Evolutionary conservation across 1,284 basidiomycete species (phyloP).

Genomic region (Pseudozyma pruni): DNA sequence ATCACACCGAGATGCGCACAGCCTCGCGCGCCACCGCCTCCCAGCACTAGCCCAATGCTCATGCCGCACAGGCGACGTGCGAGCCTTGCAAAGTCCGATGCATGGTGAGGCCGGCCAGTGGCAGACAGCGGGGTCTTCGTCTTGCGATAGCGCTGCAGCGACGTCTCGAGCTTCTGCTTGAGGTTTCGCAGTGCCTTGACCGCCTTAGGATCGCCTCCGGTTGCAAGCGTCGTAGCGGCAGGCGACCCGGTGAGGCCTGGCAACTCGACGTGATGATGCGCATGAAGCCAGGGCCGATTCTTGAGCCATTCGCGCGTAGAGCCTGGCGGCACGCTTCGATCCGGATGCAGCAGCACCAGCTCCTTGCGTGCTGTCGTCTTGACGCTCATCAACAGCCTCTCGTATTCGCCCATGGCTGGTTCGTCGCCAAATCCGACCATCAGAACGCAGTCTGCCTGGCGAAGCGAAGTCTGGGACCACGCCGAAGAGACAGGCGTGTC

Average conservation of each 20-base stretch:
- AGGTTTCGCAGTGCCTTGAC: slow-evolving; percentile 80
- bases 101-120: slow-evolving; percentile 74
- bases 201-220: slow-evolving; percentile 82
- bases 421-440: slow-evolving; percentile 87
- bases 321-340: slow-evolving; percentile 86
- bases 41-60: slow-evolving; percentile 91
- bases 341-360: slow-evolving; percentile 90
- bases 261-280: slow-evolving; percentile 89
- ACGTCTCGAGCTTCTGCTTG: slow-evolving; percentile 87
- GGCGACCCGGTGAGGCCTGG: slow-evolving; percentile 71
- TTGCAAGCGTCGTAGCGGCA: slow-evolving; percentile 42
- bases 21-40: slow-evolving; percentile 94
- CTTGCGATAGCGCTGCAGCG: slow-evolving; percentile 78
- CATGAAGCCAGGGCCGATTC: slow-evolving; percentile 93
- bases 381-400: slow-evolving; percentile 83
- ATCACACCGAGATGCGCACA: slow-evolving; percentile 92
- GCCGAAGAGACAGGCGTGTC: slow-evolving; percentile 65
- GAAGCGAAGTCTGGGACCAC: slow-evolving; percentile 66
- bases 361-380: slow-evolving; percentile 98
- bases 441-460: slow-evolving; percentile 91
- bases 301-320: slow-evolving; percentile 96
- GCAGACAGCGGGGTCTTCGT: slow-evolving; percentile 69
- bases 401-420: slow-evolving; percentile 86
- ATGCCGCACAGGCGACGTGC: slow-evolving; percentile 91
- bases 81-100: slow-evolving; percentile 90